Evolutionary conservation across 345 rosid genomes (phyloP).

Genomic region (Populus euphratica): DNA sequence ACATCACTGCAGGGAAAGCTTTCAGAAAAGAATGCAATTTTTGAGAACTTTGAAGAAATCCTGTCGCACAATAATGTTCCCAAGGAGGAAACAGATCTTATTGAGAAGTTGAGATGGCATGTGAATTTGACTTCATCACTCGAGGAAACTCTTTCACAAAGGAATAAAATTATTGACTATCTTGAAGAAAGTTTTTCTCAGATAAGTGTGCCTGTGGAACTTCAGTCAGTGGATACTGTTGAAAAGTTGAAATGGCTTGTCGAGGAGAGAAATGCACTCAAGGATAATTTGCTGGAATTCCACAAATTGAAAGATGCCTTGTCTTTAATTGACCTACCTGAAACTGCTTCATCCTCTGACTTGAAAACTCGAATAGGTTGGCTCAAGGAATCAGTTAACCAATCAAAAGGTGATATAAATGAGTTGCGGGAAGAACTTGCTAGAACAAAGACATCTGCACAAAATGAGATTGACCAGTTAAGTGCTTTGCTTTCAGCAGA

Average conservation of each 20-base stretch:
- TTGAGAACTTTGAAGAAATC: slow-evolving; percentile 19
- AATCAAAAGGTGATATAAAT: slow-evolving; percentile 47
- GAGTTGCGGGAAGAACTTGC: slow-evolving; percentile 47
- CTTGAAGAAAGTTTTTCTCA: slow-evolving; percentile 21
- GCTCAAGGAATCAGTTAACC: slow-evolving; percentile 62
- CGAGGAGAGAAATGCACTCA: slow-evolving; percentile 58
- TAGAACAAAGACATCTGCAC: slow-evolving; percentile 41
- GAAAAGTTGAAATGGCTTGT: slow-evolving; percentile 40
- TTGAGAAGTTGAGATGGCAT: slow-evolving; percentile 20
- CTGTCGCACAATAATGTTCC: slow-evolving; percentile 12
- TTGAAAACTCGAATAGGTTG: slow-evolving; percentile 55
- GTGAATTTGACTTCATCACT: slow-evolving; percentile 15
- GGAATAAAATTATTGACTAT: slow-evolving; percentile 5
- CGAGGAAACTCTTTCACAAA: slow-evolving; percentile 21
- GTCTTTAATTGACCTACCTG: slow-evolving; percentile 55
- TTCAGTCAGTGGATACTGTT: slow-evolving; percentile 8
- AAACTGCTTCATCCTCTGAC: slow-evolving; percentile 48
- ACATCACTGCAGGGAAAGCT: slow-evolving; percentile 17
- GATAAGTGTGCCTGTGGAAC: slow-evolving; percentile 16
- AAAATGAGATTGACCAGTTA: slow-evolving; percentile 48
- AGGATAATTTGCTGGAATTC: slow-evolving; percentile 43
- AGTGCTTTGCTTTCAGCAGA: slow-evolving; percentile 52
- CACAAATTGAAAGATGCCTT: slow-evolving; percentile 55
- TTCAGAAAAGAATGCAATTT: slow-evolving; percentile 5
- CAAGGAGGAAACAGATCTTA: slow-evolving; percentile 18